phyloP scores from a whole-genome alignment of 495 filamentous ascomycete genomes.

The Ascobolus immersus region DNA sequence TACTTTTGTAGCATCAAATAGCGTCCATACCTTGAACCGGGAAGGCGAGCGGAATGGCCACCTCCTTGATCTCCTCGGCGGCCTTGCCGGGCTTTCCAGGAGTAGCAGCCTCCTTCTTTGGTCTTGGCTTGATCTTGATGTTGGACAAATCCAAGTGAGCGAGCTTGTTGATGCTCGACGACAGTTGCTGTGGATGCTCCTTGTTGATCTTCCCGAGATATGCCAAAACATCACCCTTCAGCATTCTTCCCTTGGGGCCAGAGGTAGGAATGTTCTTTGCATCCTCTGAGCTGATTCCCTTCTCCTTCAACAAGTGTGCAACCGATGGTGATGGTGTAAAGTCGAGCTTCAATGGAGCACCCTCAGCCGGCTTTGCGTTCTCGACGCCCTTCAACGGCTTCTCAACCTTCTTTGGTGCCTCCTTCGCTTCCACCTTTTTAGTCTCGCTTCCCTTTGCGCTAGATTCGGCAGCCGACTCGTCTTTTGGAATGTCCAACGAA shows the following conservation, averaged over 20 bases:
- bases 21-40: conserved; percentile 26
- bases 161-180: conserved; percentile 42
- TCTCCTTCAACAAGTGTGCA: conserved; percentile 46
- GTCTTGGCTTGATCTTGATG: conserved; percentile 48
- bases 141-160: conserved; percentile 77
- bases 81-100: conserved; percentile 18
- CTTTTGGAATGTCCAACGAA: conserved; percentile 39
- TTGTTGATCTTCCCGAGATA: conserved; percentile 54
- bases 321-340: conserved; percentile 39
- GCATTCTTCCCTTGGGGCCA: conserved; percentile 65
- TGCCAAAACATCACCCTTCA: conserved; percentile 88
- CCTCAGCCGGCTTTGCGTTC: conserved; percentile 13
- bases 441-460: not conserved
- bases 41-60: conserved; percentile 31
- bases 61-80: conserved; percentile 18
- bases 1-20: not conserved
- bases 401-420: conserved; percentile 4
- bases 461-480: conserved; percentile 18
- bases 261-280: conserved; percentile 58
- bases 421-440: not conserved
- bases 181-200: conserved; percentile 41
- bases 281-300: conserved; percentile 44
- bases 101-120: conserved; percentile 23
- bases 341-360: conserved; percentile 13
- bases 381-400: conserved; percentile 10